Evolutionary conservation across 192 early-diverging fungal species (phyloP).

Genomic region (Backusella parvicylindrica): DNA sequence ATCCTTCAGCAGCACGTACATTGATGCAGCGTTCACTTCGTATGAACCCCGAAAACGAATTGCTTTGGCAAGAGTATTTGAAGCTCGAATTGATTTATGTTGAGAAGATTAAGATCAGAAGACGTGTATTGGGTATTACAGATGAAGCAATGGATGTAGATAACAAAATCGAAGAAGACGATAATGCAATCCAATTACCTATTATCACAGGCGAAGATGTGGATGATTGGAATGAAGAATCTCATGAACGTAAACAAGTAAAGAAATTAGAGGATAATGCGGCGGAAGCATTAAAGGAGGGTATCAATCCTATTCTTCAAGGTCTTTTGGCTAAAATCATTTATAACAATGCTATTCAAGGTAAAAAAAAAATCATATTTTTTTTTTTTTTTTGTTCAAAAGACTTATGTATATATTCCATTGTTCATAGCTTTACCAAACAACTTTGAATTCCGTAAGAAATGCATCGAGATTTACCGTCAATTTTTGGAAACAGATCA

Average conservation of each 20-base stretch:
- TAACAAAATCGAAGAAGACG: slow-evolving; percentile 31
- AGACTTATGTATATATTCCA: too few species aligned
- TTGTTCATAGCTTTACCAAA: slow-evolving; percentile 52
- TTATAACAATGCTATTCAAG: slow-evolving; percentile 76
- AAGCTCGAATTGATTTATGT: slow-evolving; percentile 86
- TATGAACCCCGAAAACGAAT: slow-evolving; percentile 65
- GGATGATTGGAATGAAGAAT: slow-evolving; percentile 39
- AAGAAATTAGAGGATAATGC: slow-evolving; percentile 39
- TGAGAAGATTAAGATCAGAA: slow-evolving; percentile 79
- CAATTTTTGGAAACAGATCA: slow-evolving; percentile 49
- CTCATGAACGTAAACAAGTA: slow-evolving; percentile 31
- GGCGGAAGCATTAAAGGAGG: slow-evolving; percentile 49
- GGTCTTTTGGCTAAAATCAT: slow-evolving; percentile 75
- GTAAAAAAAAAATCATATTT: slow-evolving; percentile 25
- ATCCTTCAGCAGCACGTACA: slow-evolving; percentile 77
- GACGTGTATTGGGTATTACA: slow-evolving; percentile 73
- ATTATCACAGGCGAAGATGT: slow-evolving; percentile 54
- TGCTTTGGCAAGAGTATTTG: slow-evolving; percentile 93
- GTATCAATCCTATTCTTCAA: slow-evolving; percentile 62
- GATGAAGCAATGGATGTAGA: slow-evolving; percentile 32
- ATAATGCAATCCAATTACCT: slow-evolving; percentile 53
- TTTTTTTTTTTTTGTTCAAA: background rate
- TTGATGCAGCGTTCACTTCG: slow-evolving; percentile 85
- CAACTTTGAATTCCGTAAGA: slow-evolving; percentile 70
- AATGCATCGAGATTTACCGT: slow-evolving; percentile 63